Conservation (phyloP, 345 rosid genomes). For the Alliaria petiolata region DNA sequence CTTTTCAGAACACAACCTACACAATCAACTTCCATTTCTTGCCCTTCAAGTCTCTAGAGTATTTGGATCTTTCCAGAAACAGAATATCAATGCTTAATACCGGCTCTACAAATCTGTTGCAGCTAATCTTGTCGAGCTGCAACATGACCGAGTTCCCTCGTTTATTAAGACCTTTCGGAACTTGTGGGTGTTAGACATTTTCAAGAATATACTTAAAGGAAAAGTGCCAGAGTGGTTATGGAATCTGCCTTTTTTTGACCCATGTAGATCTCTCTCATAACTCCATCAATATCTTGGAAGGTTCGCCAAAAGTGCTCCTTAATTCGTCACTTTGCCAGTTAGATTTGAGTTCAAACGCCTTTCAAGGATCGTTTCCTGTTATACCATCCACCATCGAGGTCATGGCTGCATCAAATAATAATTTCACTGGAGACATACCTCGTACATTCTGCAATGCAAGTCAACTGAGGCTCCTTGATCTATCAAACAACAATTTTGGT, state of each 20-base stretch:
- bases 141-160: not conserved
- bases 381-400: not conserved
- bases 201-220: not conserved
- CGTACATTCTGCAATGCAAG: conserved; percentile 28
- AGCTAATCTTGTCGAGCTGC: not conserved
- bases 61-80: not conserved
- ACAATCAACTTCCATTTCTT: not conserved
- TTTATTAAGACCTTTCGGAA: not conserved
- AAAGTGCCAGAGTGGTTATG: not conserved
- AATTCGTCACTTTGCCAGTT: not conserved
- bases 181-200: not conserved
- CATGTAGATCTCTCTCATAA: too few species aligned
- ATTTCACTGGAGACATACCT: conserved; percentile 36
- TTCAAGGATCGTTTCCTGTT: not conserved
- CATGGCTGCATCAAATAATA: conserved; percentile 20
- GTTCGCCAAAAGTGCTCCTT: too few species aligned
- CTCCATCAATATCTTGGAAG: too few species aligned
- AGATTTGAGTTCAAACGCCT: not conserved
- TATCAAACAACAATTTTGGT: conserved; percentile 20
- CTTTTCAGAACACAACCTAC: not conserved
- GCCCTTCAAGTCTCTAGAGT: not conserved
- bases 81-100: not conserved
- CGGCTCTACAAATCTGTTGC: not conserved
- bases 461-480: conserved; percentile 32
- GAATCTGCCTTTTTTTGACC: too few species aligned